These are phyloP conservation scores for Blastomyces percursus DNA, from an alignment of 2,329 filamentous ascomycete species.

Conservation along the genomic window DNA sequence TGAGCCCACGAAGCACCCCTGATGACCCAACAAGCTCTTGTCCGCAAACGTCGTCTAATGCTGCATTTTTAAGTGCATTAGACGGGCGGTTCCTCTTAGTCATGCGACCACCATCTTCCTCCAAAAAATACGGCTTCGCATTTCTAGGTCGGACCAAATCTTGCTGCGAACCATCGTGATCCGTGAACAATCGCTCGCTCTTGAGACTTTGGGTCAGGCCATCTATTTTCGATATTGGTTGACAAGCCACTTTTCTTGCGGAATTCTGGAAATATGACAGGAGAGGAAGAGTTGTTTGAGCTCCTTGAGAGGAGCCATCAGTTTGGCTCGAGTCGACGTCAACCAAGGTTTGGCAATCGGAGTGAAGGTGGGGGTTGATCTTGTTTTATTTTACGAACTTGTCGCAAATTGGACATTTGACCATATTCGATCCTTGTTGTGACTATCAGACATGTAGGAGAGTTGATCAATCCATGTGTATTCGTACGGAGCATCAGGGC, in stretches of 20 bases:
- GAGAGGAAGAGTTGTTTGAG: constrained; percentile 33
- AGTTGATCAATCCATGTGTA: not conserved
- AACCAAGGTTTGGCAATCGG: constrained; percentile 59
- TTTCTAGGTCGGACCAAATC: not conserved
- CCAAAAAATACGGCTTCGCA: not conserved
- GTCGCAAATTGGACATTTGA: constrained; percentile 68
- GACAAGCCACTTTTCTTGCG: constrained; percentile 30
- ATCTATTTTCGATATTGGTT: constrained; percentile 13
- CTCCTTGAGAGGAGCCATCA: constrained; percentile 22
- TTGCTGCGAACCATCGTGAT: constrained; percentile 14
- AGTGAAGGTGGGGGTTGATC: constrained; percentile 90
- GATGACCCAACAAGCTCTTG: constrained; percentile 79
- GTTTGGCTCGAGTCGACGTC: constrained; percentile 40
- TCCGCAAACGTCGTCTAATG: constrained; percentile 75
- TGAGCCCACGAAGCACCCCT: constrained; percentile 76
- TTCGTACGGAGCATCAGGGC: too few species aligned
- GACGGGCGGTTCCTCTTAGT: constrained; percentile 54
- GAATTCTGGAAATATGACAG: constrained; percentile 41
- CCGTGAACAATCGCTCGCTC: constrained; percentile 25
- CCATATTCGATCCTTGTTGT: constrained; percentile 27
- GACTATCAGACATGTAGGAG: not conserved
- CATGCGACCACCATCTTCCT: not conserved
- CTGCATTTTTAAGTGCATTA: constrained; percentile 53
- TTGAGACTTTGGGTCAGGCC: constrained; percentile 17
- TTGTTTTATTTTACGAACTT: constrained; percentile 57